Evolutionary conservation across 2,329 filamentous ascomycete genomes (phyloP).

Genomic region (Ceratocystis cubensis): DNA sequence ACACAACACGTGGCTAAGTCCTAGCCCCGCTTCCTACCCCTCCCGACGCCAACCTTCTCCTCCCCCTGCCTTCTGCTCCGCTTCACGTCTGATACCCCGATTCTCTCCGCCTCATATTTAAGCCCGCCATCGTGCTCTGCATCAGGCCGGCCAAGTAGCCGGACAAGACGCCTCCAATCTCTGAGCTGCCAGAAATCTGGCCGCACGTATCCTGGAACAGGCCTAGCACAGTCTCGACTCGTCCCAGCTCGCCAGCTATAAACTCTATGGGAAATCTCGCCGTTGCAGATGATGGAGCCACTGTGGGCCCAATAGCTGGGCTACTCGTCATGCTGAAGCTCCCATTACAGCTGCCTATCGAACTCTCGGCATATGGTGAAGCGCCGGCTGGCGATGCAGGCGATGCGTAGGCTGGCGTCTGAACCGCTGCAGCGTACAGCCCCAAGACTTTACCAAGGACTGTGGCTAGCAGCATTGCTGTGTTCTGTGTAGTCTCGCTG

Average conservation of each 20-base stretch:
- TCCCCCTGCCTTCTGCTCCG: not conserved
- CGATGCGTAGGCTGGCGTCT: not conserved
- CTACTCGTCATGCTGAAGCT: not conserved
- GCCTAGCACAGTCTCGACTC: conserved; percentile 36
- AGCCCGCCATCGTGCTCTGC: conserved; percentile 33
- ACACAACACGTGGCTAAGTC: not conserved
- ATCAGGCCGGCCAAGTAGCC: conserved; percentile 35
- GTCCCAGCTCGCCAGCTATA: conserved; percentile 31
- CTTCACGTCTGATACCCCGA: conserved; percentile 7
- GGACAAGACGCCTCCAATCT: conserved; percentile 31
- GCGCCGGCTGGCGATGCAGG: conserved; percentile 1
- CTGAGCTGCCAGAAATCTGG: conserved; percentile 32
- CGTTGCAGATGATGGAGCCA: not conserved
- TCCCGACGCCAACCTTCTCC: not conserved
- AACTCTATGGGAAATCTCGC: conserved; percentile 14
- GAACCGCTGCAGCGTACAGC: not conserved
- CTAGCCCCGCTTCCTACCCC: not conserved
- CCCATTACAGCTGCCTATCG: not conserved
- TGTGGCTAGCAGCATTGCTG: conserved; percentile 39
- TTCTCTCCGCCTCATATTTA: conserved; percentile 30
- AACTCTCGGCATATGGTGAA: not conserved
- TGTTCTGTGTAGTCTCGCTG: conserved; percentile 29
- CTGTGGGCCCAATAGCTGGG: not conserved
- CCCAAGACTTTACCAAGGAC: conserved; percentile 34
- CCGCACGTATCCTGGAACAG: conserved; percentile 37